These are phyloP conservation scores for Vitis hybrid DNA, from an alignment of 177 flowering plant genomes.

Conservation along the genomic window DNA sequence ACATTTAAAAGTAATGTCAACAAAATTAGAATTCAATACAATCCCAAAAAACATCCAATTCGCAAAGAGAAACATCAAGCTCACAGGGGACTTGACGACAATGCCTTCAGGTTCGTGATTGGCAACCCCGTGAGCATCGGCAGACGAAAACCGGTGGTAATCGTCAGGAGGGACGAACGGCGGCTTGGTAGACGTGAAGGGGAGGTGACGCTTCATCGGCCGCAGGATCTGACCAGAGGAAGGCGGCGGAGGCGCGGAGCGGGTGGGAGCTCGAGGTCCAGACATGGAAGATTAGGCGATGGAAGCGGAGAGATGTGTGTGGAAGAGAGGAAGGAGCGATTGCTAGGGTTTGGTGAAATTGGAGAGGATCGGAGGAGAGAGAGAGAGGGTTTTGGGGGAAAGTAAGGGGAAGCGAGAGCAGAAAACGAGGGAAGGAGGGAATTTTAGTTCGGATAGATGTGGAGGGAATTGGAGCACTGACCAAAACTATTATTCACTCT, in stretches of 20 bases:
- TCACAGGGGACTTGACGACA: slow-evolving; percentile 61
- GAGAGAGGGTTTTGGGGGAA: slow-evolving; percentile 1
- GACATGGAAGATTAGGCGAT: slow-evolving; percentile 32
- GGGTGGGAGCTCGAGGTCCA: slow-evolving; percentile 37
- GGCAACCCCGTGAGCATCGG: slow-evolving; percentile 21
- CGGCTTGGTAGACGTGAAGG: slow-evolving; percentile 63
- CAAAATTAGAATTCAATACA: background rate
- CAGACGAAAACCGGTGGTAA: slow-evolving; percentile 57
- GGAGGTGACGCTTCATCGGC: slow-evolving; percentile 30
- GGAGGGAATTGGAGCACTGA: slow-evolving; percentile 56
- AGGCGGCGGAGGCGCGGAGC: slow-evolving; percentile 30
- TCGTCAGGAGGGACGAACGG: slow-evolving; percentile 59
- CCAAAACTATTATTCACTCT: background rate
- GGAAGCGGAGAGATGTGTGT: background rate
- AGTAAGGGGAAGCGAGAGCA: slow-evolving; percentile 20
- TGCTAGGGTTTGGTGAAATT: background rate
- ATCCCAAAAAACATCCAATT: background rate
- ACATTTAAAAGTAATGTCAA: too few species aligned
- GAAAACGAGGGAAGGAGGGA: slow-evolving; percentile 74
- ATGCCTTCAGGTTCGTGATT: slow-evolving; percentile 51
- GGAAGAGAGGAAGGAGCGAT: background rate
- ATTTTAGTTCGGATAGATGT: slow-evolving; percentile 59
- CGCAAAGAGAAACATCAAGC: slow-evolving; percentile 12
- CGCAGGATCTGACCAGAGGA: slow-evolving; percentile 36
- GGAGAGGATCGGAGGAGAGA: slow-evolving; percentile 4